Evolutionary conservation across 1,284 basidiomycete genomes (phyloP).

Genomic region (Apiotrichum porosum): DNA sequence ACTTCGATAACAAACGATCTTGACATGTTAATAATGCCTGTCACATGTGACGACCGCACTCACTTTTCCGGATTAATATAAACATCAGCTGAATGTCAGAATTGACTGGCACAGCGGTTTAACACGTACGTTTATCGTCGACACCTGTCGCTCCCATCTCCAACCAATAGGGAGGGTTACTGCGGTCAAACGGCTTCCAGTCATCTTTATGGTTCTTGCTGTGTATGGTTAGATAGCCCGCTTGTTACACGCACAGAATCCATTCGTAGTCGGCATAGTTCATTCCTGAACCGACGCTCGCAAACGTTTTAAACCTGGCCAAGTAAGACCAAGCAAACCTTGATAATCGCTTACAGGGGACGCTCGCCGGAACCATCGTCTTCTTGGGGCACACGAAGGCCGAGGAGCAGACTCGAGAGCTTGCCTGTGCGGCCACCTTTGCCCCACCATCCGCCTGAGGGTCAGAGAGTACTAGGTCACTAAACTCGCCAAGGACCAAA

Average conservation of each 20-base stretch:
- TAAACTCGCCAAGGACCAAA: slow-evolving; percentile 80
- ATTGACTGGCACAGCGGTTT: rapidly evolving
- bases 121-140: slow-evolving; percentile 47
- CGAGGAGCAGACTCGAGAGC: slow-evolving; percentile 49
- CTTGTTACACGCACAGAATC: slow-evolving; percentile 49
- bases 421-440: slow-evolving; percentile 49
- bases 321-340: no score
- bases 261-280: slow-evolving; percentile 77
- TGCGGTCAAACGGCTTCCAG: slow-evolving; percentile 45
- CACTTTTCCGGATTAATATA: slow-evolving; percentile 49
- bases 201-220: slow-evolving; percentile 45
- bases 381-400: slow-evolving; percentile 43
- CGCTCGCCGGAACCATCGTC: slow-evolving; percentile 56
- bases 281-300: slow-evolving; percentile 79
- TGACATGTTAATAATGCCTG: no score
- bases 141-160: slow-evolving; percentile 31
- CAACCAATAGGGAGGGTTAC: slow-evolving; percentile 42
- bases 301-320: slow-evolving; percentile 55
- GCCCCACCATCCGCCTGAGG: slow-evolving; percentile 48
- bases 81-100: slow-evolving; percentile 43
- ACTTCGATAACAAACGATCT: slow-evolving; percentile 65
- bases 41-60: no score
- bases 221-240: not conserved
- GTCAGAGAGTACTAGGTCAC: slow-evolving; percentile 28
- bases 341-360: slow-evolving; percentile 55